Percentiles rank a stretch among this genome's conserved stretches.
These are phyloP conservation scores for Saccharum hybrid DNA, from an alignment of 202 grass and related monocot species.

Conservation along the genomic window DNA sequence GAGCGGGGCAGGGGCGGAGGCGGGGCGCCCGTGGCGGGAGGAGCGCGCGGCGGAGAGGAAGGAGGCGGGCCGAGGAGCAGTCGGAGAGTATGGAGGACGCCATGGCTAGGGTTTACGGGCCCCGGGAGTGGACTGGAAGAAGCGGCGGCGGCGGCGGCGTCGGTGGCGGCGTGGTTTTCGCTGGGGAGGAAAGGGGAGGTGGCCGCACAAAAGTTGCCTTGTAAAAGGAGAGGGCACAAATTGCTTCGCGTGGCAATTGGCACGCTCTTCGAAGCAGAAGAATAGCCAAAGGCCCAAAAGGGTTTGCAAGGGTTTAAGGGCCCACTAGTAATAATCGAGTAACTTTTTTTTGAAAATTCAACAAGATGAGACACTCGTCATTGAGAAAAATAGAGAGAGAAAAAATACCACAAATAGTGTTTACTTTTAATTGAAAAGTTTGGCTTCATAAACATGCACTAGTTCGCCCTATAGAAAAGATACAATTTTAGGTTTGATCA, in stretches of 20 bases:
- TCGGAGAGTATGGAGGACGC: conserved; percentile 58
- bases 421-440: neutral
- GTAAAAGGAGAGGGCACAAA: neutral
- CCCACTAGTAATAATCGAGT: neutral
- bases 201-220: neutral
- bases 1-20: conserved; percentile 27
- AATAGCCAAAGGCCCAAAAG: neutral
- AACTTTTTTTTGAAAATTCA: neutral
- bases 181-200: neutral
- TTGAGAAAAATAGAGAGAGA: too few species aligned
- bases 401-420: too few species aligned
- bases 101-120: conserved; percentile 40
- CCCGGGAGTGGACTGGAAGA: neutral
- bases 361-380: neutral
- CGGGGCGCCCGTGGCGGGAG: conserved; percentile 33
- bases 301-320: neutral
- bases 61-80: conserved; percentile 54
- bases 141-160: neutral
- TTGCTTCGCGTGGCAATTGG: neutral
- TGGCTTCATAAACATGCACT: neutral
- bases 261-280: neutral
- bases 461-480: too few species aligned
- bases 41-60: conserved; percentile 49
- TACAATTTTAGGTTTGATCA: too few species aligned
- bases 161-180: conserved; percentile 17